A percentile compares a stretch with the other conserved stretches of the same genome.
Conservation (phyloP, 371 early-diverging fungal species). For the Lichtheimia ramosa region DNA sequence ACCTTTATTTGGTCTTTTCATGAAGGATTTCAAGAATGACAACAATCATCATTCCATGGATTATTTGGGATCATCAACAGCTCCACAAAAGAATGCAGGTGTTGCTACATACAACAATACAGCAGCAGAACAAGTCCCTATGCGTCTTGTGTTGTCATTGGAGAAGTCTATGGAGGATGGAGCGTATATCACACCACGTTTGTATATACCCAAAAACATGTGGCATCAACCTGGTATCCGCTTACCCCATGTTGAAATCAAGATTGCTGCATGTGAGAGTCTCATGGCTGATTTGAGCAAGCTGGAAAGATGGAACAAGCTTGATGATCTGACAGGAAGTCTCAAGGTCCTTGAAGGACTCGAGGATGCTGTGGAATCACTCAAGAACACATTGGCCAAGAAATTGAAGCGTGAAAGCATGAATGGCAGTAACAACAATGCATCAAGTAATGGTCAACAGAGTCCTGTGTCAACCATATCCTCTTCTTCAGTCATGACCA, state of each 20-base stretch:
- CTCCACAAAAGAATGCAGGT: not conserved
- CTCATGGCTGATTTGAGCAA: conserved; percentile 31
- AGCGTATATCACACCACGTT: conserved; percentile 48
- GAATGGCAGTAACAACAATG: not conserved
- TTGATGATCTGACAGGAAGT: conserved; percentile 34
- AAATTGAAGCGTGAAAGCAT: conserved; percentile 41
- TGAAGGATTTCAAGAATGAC: conserved; percentile 11
- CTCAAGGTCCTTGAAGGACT: conserved; percentile 31
- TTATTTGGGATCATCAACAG: conserved; percentile 5
- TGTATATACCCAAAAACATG: conserved; percentile 61
- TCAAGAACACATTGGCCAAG: conserved; percentile 35
- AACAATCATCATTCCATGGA: conserved; percentile 10
- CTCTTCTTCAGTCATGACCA: not conserved
- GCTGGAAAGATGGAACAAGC: conserved; percentile 36
- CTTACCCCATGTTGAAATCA: conserved; percentile 53
- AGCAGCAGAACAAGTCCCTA: conserved; percentile 9
- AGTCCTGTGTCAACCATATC: not conserved
- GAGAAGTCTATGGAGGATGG: conserved; percentile 52
- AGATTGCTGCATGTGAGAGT: conserved; percentile 52
- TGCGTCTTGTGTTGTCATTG: conserved; percentile 26
- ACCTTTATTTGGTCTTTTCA: conserved; percentile 19
- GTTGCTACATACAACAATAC: conserved; percentile 2
- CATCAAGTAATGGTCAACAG: not conserved
- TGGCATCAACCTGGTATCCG: conserved; percentile 59
- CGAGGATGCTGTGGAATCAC: conserved; percentile 32